Base-by-base conservation (phyloP, 2,329 filamentous ascomycete genomes). In the Trichoderma afroharzianum region DNA sequence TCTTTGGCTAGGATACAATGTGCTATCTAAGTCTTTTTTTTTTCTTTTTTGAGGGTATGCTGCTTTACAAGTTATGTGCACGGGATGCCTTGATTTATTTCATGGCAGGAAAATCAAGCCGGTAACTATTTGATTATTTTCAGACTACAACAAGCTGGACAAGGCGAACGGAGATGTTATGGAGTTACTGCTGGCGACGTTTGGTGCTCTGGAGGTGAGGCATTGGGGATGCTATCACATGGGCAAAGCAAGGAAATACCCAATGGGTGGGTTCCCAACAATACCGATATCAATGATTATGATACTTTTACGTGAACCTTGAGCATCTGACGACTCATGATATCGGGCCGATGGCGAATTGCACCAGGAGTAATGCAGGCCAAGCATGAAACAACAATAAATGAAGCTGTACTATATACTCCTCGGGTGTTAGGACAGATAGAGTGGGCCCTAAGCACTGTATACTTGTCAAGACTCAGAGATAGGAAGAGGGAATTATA, bases 1-100 rank as follows among this genome's bases (percentile, higher is more conserved):
- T 90, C 33, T 88, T 90, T 82, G 88, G 88, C 21, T 89, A 77
- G 83, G n/a, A 12, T 15, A 18, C 7, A 18, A 32, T 18, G 28
- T 26, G 15, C 50, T 26, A 30, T 32, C n/a, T 11, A 11, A 53
- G 15, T n/a, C 18, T 33, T 59, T 24, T n/a, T n/a, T n/a, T n/a
- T n/a, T n/a, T n/a, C n/a, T n/a, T n/a, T n/a, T n/a, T n/a, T n/a
- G n/a, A n/a, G n/a, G n/a, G n/a, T n/a, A 66, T 14, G 21, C 7
- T 33, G 32, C n/a, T 57, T 66, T 21, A 28, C 47, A 57, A 15
- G 33, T 53, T 55, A n/a, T 53, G n/a, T 24, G 11, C 14, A 32
- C 3, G 26, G 11, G 30, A 24, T 50, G 43, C 0, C 39, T 32
- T 24, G 6, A 6, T 26, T 47, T 21, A 39, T 30, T 21, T 6